Conservation (phyloP, 75 land plant species). For the Isoetes taiwanensis region DNA sequence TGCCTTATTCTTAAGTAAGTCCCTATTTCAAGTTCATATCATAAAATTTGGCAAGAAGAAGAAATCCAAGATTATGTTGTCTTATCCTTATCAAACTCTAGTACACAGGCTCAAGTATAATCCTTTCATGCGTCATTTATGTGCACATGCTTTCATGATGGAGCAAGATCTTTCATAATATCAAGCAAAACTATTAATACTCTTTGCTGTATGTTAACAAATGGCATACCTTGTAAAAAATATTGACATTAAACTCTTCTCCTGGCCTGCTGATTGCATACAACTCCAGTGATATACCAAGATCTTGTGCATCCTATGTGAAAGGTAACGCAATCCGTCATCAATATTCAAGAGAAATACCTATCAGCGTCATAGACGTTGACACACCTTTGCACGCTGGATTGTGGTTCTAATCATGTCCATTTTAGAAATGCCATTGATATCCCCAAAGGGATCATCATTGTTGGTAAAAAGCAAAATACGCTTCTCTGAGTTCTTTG, state of each 20-base stretch:
- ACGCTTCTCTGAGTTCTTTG: constrained; percentile 56
- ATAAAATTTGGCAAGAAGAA: not conserved
- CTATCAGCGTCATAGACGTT: not conserved
- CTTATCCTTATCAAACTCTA: constrained; percentile 1
- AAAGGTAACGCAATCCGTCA: not conserved
- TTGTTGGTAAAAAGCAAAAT: constrained; percentile 83
- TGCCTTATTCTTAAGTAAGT: not conserved
- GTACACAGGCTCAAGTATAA: not conserved
- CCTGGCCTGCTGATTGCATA: constrained; percentile 55
- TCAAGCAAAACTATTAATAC: not conserved
- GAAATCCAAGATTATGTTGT: not conserved
- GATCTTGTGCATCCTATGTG: constrained; percentile 76
- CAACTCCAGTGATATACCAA: constrained; percentile 78
- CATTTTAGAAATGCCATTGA: constrained; percentile 32
- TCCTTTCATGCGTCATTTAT: constrained; percentile 1
- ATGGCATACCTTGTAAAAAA: constrained; percentile 60
- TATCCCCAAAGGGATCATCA: constrained; percentile 82
- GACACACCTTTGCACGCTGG: constrained; percentile 77
- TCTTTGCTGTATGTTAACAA: not conserved
- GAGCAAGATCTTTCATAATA: not conserved
- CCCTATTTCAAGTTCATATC: not conserved
- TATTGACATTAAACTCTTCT: constrained; percentile 48
- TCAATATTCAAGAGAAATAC: not conserved
- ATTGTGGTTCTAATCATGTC: constrained; percentile 87
- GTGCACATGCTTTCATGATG: constrained; percentile 6